phyloP scores from a whole-genome alignment of 257 asterid species.

The Solanum clarkiae region DNA sequence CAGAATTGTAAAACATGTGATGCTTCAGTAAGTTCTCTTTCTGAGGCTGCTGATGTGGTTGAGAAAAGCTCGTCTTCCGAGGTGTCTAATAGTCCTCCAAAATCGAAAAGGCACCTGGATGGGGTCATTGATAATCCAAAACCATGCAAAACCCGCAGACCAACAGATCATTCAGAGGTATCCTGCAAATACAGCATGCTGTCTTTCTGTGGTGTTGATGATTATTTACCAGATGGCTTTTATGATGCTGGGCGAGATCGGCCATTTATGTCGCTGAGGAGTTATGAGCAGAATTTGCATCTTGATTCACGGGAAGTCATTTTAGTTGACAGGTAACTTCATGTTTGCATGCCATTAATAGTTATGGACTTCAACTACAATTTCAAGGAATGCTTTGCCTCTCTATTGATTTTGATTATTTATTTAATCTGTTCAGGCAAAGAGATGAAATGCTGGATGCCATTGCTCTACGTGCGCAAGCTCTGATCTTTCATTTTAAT shows the following conservation, averaged over 20 bases:
- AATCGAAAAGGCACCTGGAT: slow-evolving; percentile 81
- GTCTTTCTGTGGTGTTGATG: slow-evolving; percentile 69
- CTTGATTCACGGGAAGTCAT: slow-evolving; percentile 70
- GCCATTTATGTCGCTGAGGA: slow-evolving; percentile 58
- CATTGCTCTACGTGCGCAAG: slow-evolving; percentile 52
- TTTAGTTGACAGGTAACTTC: slow-evolving; percentile 65
- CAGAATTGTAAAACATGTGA: slow-evolving; percentile 18
- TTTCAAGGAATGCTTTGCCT: not conserved
- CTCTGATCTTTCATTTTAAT: slow-evolving; percentile 42
- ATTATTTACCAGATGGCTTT: slow-evolving; percentile 81
- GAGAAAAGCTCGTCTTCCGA: slow-evolving; percentile 40
- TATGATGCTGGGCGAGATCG: slow-evolving; percentile 96
- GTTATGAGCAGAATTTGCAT: slow-evolving; percentile 41
- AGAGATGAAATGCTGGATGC: slow-evolving; percentile 82
- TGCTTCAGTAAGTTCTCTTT: slow-evolving; percentile 19
- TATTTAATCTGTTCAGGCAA: slow-evolving; percentile 38
- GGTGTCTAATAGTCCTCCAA: slow-evolving; percentile 18
- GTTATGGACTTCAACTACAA: not conserved
- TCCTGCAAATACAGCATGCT: slow-evolving; percentile 61
- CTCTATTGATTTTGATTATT: not conserved
- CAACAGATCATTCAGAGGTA: slow-evolving; percentile 44
- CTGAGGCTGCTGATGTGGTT: slow-evolving; percentile 22
- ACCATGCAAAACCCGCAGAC: slow-evolving; percentile 70
- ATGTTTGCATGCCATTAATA: not conserved
- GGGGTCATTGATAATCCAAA: slow-evolving; percentile 72